Conservation (phyloP, 495 filamentous ascomycete genomes). For the Aspergillus bridgeri region DNA sequence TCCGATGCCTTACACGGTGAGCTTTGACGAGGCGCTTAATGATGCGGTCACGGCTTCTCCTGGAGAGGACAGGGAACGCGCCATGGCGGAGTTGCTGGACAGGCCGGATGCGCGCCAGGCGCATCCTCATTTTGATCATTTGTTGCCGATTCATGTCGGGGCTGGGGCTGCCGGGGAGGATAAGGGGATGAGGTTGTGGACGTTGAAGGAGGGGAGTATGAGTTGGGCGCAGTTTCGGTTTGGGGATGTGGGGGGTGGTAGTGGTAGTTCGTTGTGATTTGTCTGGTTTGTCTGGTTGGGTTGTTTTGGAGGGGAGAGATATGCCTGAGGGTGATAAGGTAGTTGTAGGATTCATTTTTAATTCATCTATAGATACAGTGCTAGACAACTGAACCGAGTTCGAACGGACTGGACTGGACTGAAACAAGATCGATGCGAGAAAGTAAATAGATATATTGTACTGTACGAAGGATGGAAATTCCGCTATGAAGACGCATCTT, state of each 20-base stretch:
- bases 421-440: slow-evolving; percentile 21
- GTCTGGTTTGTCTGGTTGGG: no score
- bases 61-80: slow-evolving; percentile 56
- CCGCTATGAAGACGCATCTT: slow-evolving; percentile 44
- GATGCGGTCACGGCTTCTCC: slow-evolving; percentile 56
- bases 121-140: slow-evolving; percentile 77
- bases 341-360: slow-evolving; percentile 14
- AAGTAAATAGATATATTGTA: slow-evolving; percentile 22
- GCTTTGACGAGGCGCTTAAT: slow-evolving; percentile 76
- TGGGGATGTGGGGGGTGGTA: slow-evolving; percentile 49
- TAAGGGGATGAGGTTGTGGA: slow-evolving; percentile 60
- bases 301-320: no score
- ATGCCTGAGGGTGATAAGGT: background rate
- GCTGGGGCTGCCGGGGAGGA: slow-evolving; percentile 68
- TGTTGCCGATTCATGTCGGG: slow-evolving; percentile 73
- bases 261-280: slow-evolving; percentile 25
- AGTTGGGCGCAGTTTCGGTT: slow-evolving; percentile 77
- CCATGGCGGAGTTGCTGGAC: slow-evolving; percentile 57
- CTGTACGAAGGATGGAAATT: slow-evolving; percentile 9
- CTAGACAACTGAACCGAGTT: slow-evolving; percentile 21
- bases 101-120: slow-evolving; percentile 68
- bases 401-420: background rate
- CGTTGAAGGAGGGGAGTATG: slow-evolving; percentile 60
- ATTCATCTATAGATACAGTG: slow-evolving; percentile 48
- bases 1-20: slow-evolving; percentile 62